These are phyloP conservation scores for Oxytropis ochrocephala DNA, from an alignment of 306 rosid species.

Conservation along the genomic window DNA sequence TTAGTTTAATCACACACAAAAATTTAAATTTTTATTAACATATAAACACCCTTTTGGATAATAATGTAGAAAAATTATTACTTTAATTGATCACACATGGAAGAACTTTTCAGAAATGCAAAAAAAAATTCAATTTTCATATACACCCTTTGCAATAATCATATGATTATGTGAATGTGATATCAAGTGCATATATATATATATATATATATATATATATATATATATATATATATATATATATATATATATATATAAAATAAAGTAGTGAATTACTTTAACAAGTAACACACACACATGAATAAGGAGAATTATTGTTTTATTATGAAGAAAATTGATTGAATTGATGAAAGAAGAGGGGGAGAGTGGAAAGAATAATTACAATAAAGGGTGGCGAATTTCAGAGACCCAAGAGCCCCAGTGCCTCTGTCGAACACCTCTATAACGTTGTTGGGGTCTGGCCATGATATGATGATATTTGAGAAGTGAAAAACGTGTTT, in stretches of 20 bases:
- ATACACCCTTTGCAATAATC: not conserved
- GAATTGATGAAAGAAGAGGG: conserved; percentile 7
- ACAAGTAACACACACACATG: not conserved
- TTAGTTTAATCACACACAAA: too few species aligned
- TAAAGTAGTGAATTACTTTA: not conserved
- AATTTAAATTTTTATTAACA: too few species aligned
- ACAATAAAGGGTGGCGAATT: conserved; percentile 60
- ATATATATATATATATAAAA: too few species aligned
- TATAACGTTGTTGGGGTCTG: conserved; percentile 63
- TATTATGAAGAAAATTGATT: not conserved
- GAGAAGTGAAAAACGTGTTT: not conserved
- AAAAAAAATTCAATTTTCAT: not conserved
- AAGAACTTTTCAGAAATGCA: not conserved
- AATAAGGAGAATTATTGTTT: not conserved
- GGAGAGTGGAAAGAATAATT: conserved; percentile 1
- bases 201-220: too few species aligned
- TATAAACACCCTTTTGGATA: too few species aligned
- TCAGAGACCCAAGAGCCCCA: conserved; percentile 97
- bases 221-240: too few species aligned
- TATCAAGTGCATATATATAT: not conserved
- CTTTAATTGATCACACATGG: not conserved
- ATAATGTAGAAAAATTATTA: too few species aligned
- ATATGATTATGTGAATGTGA: not conserved
- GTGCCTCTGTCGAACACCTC: conserved; percentile 77
- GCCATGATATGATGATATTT: conserved; percentile 36